Evolutionary conservation across 768 basidiomycete genomes (phyloP), one percentile per base, ranked within the genome.

Genomic region (Sistotremastrum suecicum): DNA sequence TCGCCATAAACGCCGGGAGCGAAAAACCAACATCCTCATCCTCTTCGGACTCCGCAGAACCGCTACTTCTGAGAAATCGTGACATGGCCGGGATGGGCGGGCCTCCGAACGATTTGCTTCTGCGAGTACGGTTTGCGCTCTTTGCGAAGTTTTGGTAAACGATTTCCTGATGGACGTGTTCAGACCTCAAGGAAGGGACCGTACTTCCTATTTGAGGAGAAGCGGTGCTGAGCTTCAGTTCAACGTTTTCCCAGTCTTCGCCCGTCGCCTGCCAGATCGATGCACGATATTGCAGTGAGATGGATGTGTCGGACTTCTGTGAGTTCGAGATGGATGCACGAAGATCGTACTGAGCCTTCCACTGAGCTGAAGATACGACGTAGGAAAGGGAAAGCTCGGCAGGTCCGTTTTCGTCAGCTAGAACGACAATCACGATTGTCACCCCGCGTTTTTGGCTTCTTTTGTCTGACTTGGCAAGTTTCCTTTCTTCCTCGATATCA

Each of bases 381-480:
- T 79, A 80, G 3, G 72, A 71, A 11, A 78, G 53, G 48, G 64
- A 70, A 38, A 81, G 61, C 8, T 70, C 64, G 28, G 70, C 59
- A 2, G 53, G 50, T 1, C 53, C 56, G 7, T 64, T 58, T 1
- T 58, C 55, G 36, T 71, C 68, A 2, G 69, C 53, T 28, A 60
- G 59, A 31, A 76, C 58, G 33, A 73, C 66, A 45, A 72, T 60
- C 4, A 64, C 63, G 29, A 75, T 65, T 32, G 48, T 50, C 7
- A 42, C 45, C 65, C 48, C 39, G 48, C 60, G 36, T 53, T 48
- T 31, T 40, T 41, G 3, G 20, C 20, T 20, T 20, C 20, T 20
- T 20, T 20, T 20, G 20, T 20, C 20, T 2, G 20, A 20, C 20
- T 20, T 20, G 20, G 20, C 20, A 20, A 20, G 20, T 20, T 50